Evolutionary conservation across 805 yeast genomes (phyloP), one percentile per base, ranked within the genome.

Genomic region (Kazachstania kunashirensis): DNA sequence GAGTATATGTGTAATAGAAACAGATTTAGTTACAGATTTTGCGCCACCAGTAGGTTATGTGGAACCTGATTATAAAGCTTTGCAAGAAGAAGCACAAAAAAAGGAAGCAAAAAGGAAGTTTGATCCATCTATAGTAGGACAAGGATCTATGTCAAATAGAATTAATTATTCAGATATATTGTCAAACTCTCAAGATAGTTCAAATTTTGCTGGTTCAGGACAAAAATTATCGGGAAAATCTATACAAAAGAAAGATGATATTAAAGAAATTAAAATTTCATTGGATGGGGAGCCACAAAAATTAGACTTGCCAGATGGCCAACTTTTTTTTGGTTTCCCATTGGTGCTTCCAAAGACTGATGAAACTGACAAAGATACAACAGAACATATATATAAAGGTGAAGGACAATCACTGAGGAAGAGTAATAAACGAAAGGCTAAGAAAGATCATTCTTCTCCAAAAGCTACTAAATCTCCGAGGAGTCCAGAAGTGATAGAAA

Each of bases 21-120:
- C 98, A 0, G 98, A 92, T 63, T 68, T 92, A 43, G 95, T 84
- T 41, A 94, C 96, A 0, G 99, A 92, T 55, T 92, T 92, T 65
- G 97, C 96, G 2, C 95, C 98, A 2, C 99, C 99, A 0, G 95
- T 89, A 5, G 99, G 99, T 0, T 92, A 92, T 55, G 95, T 84
- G 14, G 97, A 89, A 55, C 96, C 96, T 1, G 86, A 83, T 44
- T 74, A 73, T 42, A 60, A 66, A 36, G 53, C 59, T 6, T 28
- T 55, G 37, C 50, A 51, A 18, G 47, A 57, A 36, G 40, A 48
- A 26, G 37, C 53, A 47, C 36, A 52, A 35, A 66, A 65, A 14
- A 41, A 60, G 3, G 57, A 45, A 26, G 25, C 39, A 63, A 65
- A 13, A 38, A 59, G 5, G 54, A 43, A 39, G 16, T 37, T 48